Base-by-base conservation (phyloP, 1,284 basidiomycete genomes). In the Pseudozyma sp. region DNA sequence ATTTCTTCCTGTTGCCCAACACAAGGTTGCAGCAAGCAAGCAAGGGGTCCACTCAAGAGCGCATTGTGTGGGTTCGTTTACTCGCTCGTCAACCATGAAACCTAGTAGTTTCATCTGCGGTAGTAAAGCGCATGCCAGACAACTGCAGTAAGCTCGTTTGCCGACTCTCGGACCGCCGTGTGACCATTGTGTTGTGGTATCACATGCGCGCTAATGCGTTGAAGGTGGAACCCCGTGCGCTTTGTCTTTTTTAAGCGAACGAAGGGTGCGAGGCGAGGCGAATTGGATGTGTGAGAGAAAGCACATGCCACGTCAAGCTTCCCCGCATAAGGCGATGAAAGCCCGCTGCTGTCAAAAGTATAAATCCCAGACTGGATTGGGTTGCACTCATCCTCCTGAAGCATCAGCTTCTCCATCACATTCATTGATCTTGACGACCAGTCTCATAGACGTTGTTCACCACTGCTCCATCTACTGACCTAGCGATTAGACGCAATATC, bases 221-320 rank as follows among this genome's bases (percentile, higher is more conserved):
- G 14, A 48, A 31, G 25, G 25, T 31, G 25, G 25, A 31, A 3
- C 25, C 25, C 25, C 25, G 25, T 31, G 25, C 25, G 25, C 25
- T 31, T 31, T 3, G 25, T 31, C 25, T 31, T 31, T 3, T 12
- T 44, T 44, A 44, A 18, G 21, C 45, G 19, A 14, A 31, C 25
- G n/a, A n/a, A 21, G 45, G 19, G 45, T 48, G 25, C 45, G 25
- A 6, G 45, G 45, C n/a, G 21, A 25, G 19, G n/a, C 21, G 25
- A 48, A 48, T 48, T 21, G 44, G n/a, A n/a, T 40, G 39, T 40
- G 39, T 40, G 25, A 31, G 25, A 31, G 25, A 31, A 6, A 31
- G 25, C 19, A 31, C 47, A 48, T 52, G 50, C 50, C 50, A 52
- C 50, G 50, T 52, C 50, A 36, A 52, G 36, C 21, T 50, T 35